These are phyloP conservation scores for Psilocybe cubensis DNA, from an alignment of 768 basidiomycete genomes.

Conservation along the genomic window DNA sequence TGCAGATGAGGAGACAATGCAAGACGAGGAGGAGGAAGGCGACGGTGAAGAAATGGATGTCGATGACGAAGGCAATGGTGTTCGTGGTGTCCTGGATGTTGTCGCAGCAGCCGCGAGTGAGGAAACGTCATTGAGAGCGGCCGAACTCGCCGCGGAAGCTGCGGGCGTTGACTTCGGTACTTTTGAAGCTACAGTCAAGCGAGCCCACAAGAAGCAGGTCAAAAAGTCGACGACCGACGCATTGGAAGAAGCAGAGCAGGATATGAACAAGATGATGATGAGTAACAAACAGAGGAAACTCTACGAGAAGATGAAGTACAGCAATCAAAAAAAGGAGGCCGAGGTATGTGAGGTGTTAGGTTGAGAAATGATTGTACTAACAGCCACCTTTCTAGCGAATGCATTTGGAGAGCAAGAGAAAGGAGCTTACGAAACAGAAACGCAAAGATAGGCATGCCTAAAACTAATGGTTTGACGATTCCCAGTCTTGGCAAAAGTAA, in stretches of 20 bases:
- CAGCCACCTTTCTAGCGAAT: slow-evolving; percentile 47
- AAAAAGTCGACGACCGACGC: slow-evolving; percentile 30
- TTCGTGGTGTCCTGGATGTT: slow-evolving; percentile 13
- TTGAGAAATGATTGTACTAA: neutral
- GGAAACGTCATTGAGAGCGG: slow-evolving; percentile 79
- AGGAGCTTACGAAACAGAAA: slow-evolving; percentile 48
- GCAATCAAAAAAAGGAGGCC: slow-evolving; percentile 70
- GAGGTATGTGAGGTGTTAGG: slow-evolving; percentile 62
- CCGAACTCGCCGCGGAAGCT: slow-evolving; percentile 91
- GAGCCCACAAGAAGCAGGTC: slow-evolving; percentile 49
- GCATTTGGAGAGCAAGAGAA: slow-evolving; percentile 61
- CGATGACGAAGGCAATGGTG: slow-evolving; percentile 19
- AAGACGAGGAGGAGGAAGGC: slow-evolving; percentile 35
- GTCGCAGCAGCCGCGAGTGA: slow-evolving; percentile 22
- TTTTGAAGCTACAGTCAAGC: slow-evolving; percentile 78
- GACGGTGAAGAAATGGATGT: slow-evolving; percentile 25
- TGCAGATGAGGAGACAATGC: slow-evolving; percentile 22
- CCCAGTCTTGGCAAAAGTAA: slow-evolving; percentile 9
- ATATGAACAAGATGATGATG: slow-evolving; percentile 98
- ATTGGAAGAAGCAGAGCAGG: slow-evolving; percentile 58
- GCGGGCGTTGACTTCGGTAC: slow-evolving; percentile 79
- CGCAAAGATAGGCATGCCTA: slow-evolving; percentile 47
- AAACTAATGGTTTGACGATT: slow-evolving; percentile 3
- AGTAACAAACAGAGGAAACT: slow-evolving; percentile 93
- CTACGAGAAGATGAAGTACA: slow-evolving; percentile 92